Evolutionary conservation across 2,329 filamentous ascomycete species (phyloP).

Genomic region (Chrysoporthe austroafricana): DNA sequence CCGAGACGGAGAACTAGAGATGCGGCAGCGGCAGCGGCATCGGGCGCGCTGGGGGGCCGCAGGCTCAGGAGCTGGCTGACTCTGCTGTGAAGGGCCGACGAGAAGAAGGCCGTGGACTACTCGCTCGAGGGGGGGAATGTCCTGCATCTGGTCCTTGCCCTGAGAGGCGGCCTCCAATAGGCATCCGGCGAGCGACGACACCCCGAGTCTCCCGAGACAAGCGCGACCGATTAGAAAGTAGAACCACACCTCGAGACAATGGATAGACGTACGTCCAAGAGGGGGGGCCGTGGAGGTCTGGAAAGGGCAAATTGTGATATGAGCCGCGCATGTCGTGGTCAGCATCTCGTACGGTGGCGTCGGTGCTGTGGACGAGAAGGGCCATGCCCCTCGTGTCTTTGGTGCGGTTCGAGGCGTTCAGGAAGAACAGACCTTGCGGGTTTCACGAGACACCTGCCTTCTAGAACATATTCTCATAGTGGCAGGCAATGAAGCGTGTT

Average conservation of each 20-base stretch:
- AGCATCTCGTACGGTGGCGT: background rate
- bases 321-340: background rate
- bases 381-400: background rate
- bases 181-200: background rate
- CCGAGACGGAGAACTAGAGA: background rate
- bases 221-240: background rate
- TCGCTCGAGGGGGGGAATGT: constrained; percentile 89
- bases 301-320: background rate
- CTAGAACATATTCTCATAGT: background rate
- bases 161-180: constrained; percentile 71
- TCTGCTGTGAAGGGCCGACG: constrained; percentile 73
- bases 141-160: constrained; percentile 90
- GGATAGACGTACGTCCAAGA: background rate
- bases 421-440: background rate
- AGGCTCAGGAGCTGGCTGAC: background rate
- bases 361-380: background rate
- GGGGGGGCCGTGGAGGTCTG: background rate
- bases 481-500: constrained; percentile 4
- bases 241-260: background rate
- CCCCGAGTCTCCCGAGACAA: background rate
- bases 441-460: background rate
- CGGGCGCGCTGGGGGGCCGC: too few species aligned
- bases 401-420: background rate
- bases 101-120: constrained; percentile 91
- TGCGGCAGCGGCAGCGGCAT: background rate